phyloP scores from a whole-genome alignment of 306 rosid species.

The Dalbergia oliveri region DNA sequence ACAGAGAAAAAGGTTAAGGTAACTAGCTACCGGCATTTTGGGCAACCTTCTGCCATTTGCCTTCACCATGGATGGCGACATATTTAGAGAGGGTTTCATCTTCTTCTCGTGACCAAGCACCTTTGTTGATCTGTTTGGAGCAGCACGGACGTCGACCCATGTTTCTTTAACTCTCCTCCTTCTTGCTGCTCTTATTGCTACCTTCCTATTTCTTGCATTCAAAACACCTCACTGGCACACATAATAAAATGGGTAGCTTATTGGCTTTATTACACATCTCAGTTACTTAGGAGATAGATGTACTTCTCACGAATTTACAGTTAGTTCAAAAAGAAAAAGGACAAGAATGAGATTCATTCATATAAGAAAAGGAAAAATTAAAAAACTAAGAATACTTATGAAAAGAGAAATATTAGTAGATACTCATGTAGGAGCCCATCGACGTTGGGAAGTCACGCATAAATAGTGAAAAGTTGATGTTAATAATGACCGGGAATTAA shows the following conservation, averaged over 20 bases:
- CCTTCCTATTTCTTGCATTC: neutral
- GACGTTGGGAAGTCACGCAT: too few relatives aligned
- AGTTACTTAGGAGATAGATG: neutral
- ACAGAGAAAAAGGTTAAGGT: neutral
- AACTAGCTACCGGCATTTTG: conserved; percentile 45
- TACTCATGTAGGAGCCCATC: too few relatives aligned
- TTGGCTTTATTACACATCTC: neutral
- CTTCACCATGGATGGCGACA: conserved; percentile 51
- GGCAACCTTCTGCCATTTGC: conserved; percentile 57
- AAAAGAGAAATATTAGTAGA: too few relatives aligned
- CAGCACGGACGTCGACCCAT: conserved; percentile 46
- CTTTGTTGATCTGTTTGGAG: conserved; percentile 49
- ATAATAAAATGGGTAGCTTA: neutral
- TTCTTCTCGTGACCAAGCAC: conserved; percentile 58
- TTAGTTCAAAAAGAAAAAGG: neutral
- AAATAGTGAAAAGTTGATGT: too few relatives aligned
- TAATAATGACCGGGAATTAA: too few relatives aligned
- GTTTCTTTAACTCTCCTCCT: neutral
- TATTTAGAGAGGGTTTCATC: conserved; percentile 53
- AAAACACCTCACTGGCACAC: neutral
- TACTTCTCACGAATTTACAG: neutral
- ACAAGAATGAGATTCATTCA: neutral
- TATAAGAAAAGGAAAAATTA: neutral
- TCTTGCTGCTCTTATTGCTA: neutral
- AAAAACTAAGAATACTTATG: too few relatives aligned